phyloP scores from a whole-genome alignment of 2,329 filamentous ascomycete species.

The Didymella exigua region DNA sequence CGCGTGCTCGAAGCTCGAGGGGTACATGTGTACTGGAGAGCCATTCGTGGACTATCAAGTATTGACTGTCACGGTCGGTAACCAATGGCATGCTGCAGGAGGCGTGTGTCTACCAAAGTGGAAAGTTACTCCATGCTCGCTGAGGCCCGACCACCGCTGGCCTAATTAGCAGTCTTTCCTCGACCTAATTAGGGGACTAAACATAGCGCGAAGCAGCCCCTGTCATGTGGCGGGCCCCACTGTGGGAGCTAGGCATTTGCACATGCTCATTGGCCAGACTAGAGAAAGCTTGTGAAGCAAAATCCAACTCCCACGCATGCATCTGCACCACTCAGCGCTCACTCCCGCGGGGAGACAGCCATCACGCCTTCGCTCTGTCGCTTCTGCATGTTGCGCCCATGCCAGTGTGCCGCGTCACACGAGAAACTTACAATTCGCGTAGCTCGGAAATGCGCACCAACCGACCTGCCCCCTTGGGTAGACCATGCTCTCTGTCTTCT shows the following conservation, averaged over 20 bases:
- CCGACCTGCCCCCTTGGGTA: conserved; percentile 42
- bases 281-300: conserved; percentile 48
- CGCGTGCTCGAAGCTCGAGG: conserved; percentile 25
- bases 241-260: conserved; percentile 28
- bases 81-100: conserved; percentile 33
- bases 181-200: conserved; percentile 44
- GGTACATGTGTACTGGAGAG: conserved; percentile 39
- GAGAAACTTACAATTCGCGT: conserved; percentile 26
- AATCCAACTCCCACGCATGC: conserved; percentile 35
- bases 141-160: conserved; percentile 9
- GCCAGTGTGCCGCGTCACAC: conserved; percentile 37
- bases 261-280: conserved; percentile 38
- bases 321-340: conserved; percentile 38
- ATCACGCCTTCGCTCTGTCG: conserved; percentile 34
- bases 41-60: conserved; percentile 45
- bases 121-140: conserved; percentile 27
- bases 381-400: conserved; percentile 42
- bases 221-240: conserved; percentile 24
- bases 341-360: conserved; percentile 33
- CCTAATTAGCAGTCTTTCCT: conserved; percentile 44
- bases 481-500: conserved; percentile 31
- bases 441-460: conserved; percentile 33
- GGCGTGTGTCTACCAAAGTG: conserved; percentile 23
- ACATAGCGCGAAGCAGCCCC: conserved; percentile 35
- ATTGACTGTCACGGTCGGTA: conserved; percentile 45